Conservation (phyloP, 2,329 filamentous ascomycete species). For the Bimuria novae-zelandiae region DNA sequence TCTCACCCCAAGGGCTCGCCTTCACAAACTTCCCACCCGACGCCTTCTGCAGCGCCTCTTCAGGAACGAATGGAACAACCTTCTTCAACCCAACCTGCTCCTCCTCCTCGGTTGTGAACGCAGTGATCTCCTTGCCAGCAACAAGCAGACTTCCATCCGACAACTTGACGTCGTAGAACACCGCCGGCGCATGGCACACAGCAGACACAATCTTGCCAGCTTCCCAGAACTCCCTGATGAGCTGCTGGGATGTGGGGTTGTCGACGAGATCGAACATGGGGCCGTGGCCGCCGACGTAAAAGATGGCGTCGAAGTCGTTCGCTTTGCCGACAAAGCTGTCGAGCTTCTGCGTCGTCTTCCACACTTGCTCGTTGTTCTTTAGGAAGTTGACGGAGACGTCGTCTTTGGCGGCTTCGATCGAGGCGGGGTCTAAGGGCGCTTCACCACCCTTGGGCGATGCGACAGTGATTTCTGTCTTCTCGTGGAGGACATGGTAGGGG, state of each 20-base stretch:
- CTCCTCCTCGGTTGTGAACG: conserved; percentile 64
- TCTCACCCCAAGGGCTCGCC: conserved; percentile 55
- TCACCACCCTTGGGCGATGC: conserved; percentile 47
- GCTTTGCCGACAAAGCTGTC: conserved; percentile 61
- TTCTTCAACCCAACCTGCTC: conserved; percentile 48
- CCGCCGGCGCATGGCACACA: conserved; percentile 72
- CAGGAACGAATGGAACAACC: conserved; percentile 65
- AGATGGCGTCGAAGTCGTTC: conserved; percentile 65
- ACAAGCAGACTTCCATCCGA: conserved; percentile 59
- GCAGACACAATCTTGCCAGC: conserved; percentile 67
- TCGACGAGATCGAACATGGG: conserved; percentile 70
- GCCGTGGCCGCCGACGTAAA: conserved; percentile 64
- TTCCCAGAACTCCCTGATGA: conserved; percentile 66
- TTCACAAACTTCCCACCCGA: conserved; percentile 62
- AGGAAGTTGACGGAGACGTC: conserved; percentile 51
- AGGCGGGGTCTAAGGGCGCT: conserved; percentile 44
- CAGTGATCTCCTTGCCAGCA: conserved; percentile 62
- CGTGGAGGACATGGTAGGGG: conserved; percentile 46
- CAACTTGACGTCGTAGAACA: conserved; percentile 61
- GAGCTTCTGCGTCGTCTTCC: conserved; percentile 66
- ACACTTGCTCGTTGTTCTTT: conserved; percentile 61
- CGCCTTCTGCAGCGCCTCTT: conserved; percentile 57
- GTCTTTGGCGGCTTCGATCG: conserved; percentile 51
- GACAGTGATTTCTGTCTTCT: conserved; percentile 45
- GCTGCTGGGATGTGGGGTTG: conserved; percentile 60